These are phyloP conservation scores for Neurospora sp. DNA, from an alignment of 495 filamentous ascomycete species.

Conservation along the genomic window DNA sequence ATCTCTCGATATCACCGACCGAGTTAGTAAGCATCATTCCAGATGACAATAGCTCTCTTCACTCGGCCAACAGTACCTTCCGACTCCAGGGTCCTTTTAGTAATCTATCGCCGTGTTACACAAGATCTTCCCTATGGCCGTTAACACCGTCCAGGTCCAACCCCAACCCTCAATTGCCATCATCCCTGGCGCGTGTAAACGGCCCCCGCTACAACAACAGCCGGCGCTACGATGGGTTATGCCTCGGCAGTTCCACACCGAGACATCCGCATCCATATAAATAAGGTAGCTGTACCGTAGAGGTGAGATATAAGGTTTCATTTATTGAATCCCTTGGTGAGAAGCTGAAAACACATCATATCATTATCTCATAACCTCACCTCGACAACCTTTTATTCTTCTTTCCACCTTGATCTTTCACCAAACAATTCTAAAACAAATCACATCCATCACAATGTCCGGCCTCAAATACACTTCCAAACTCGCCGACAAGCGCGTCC, in stretches of 20 bases:
- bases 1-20: neutral
- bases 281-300: neutral
- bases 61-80: neutral
- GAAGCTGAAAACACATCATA: neutral
- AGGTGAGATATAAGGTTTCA: neutral
- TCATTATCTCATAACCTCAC: neutral
- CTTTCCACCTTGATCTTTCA: too few relatives aligned
- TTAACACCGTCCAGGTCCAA: neutral
- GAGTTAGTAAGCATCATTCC: neutral
- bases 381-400: neutral
- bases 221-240: too few relatives aligned
- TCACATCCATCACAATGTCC: neutral
- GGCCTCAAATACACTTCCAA: conserved; percentile 17
- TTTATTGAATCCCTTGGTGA: neutral
- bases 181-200: neutral
- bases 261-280: neutral
- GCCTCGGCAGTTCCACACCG: too few relatives aligned
- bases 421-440: too few relatives aligned
- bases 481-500: conserved; percentile 30
- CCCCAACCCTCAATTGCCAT: neutral
- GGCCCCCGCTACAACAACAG: neutral
- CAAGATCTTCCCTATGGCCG: neutral
- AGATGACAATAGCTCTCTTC: neutral
- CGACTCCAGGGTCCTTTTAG: neutral
- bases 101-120: too few relatives aligned